A percentile compares a stretch with the other conserved stretches of the same genome.
Conservation (phyloP, 1,284 basidiomycete genomes). For the Ustilago trichophora region DNA sequence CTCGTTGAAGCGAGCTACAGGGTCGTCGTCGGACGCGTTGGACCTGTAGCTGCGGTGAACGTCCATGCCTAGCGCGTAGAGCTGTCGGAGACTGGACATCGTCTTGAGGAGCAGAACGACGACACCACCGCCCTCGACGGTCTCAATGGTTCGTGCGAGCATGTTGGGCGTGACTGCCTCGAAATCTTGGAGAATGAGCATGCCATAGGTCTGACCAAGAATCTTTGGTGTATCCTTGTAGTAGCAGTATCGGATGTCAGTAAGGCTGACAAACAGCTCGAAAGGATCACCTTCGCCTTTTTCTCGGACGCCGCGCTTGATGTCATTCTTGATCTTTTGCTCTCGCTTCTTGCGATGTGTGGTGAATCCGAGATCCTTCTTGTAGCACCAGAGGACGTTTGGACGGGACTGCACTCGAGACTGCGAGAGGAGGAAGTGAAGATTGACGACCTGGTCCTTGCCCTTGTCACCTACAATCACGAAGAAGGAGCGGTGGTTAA, state of each 20-base stretch:
- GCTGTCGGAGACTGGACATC: conserved; percentile 90
- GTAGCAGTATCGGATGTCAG: conserved; percentile 88
- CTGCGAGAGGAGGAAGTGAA: conserved; percentile 79
- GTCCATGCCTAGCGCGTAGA: conserved; percentile 95
- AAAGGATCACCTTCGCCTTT: conserved; percentile 93
- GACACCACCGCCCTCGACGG: conserved; percentile 94
- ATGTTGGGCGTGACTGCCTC: conserved; percentile 98
- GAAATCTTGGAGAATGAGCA: conserved; percentile 97
- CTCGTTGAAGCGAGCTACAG: conserved; percentile 96
- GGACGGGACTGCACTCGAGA: conserved; percentile 57
- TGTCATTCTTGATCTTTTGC: conserved; percentile 65
- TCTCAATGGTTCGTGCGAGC: conserved; percentile 95
- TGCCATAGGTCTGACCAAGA: conserved; percentile 95
- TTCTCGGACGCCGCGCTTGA: conserved; percentile 85
- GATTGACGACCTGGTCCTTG: conserved; percentile 93
- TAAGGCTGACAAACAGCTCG: conserved; percentile 98
- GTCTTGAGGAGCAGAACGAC: conserved; percentile 92
- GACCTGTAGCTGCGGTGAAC: conserved; percentile 81
- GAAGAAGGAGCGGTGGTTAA: conserved; percentile 92
- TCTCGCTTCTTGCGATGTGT: conserved; percentile 89
- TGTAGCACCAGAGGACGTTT: conserved; percentile 63
- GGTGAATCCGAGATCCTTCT: conserved; percentile 64
- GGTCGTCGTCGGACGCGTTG: conserved; percentile 81
- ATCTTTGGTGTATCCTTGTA: conserved; percentile 66
- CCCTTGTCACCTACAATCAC: conserved; percentile 95